Base-by-base conservation (phyloP, 768 basidiomycete genomes). In the Suillus spraguei region DNA sequence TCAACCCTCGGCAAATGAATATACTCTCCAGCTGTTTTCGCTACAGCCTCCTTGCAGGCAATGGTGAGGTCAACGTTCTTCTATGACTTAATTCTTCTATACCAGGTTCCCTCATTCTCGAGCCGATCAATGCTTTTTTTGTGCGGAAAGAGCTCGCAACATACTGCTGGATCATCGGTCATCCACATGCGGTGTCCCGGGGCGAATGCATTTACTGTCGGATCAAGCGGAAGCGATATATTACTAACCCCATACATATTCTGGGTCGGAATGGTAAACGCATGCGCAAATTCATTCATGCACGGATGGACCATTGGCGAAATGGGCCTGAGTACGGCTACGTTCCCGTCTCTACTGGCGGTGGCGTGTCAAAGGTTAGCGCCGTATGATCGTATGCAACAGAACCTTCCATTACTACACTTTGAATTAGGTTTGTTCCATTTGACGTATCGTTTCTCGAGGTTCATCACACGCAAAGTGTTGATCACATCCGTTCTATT, bases 11-110 rank as follows among this genome's bases (percentile, higher is more conserved):
- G 39, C 17, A 58, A 58, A 58, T 58, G 56, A 58, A 58, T 13
- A 5, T 41, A 58, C 39, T 36, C 28, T 41, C 56, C 28, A 58
- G 39, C 24, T 58, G 39, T 24, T 28, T 28, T 28, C 11, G 56
- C 24, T 58, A 58, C 56, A 58, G 56, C 56, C 56, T 58, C 56
- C 56, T 58, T 58, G 56, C 56, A 58, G 56, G 56, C 35, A 58
- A 41, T 58, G 56, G 56, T 41, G 56, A 58, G 56, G 56, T 58
- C 28, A 38, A 17, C 11, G 10, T 41, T 38, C 56, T 58, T 58
- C 24, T 20, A 58, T 58, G 56, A 58, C 56, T 58, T 39, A 58
- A 58, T 58, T 24, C 3, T 58, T 58, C 28, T 39, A 28, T 58
- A 58, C 39, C 9, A 41, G 39, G 39, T 28, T 20, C 17, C 39